Evolutionary conservation across 257 asterid species (phyloP).

Genomic region (Solanum gracilifrons): DNA sequence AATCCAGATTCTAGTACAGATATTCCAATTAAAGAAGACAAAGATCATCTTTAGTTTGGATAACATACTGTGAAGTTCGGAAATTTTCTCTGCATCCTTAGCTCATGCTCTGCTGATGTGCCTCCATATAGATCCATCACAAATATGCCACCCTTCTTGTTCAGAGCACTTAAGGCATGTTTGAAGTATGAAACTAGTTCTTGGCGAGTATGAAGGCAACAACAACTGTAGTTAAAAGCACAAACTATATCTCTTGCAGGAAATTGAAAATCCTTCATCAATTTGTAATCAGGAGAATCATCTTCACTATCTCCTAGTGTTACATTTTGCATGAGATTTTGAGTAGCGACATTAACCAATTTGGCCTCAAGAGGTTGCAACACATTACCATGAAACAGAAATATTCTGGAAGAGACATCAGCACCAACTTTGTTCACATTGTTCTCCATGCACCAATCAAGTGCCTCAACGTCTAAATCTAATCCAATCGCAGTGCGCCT

Average conservation of each 20-base stretch:
- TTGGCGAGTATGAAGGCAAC: conserved; percentile 83
- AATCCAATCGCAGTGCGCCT: conserved; percentile 91
- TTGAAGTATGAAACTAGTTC: conserved; percentile 77
- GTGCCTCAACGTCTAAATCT: conserved; percentile 86
- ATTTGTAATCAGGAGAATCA: conserved; percentile 14
- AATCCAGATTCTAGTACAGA: background rate
- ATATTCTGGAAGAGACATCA: conserved; percentile 54
- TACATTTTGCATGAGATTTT: conserved; percentile 19
- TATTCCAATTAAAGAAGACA: background rate
- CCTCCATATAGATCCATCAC: conserved; percentile 97
- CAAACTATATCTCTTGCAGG: conserved; percentile 89
- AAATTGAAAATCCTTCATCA: conserved; percentile 40
- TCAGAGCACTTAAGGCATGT: conserved; percentile 45
- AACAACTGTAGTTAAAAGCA: conserved; percentile 96
- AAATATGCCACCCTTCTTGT: conserved; percentile 72
- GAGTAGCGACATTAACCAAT: conserved; percentile 37
- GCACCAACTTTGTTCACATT: conserved; percentile 70
- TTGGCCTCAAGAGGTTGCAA: conserved; percentile 66
- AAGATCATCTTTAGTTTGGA: background rate
- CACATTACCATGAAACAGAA: conserved; percentile 83
- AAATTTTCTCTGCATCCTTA: conserved; percentile 80
- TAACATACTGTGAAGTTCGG: conserved; percentile 66
- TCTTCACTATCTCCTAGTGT: conserved; percentile 27
- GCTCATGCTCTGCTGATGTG: conserved; percentile 80
- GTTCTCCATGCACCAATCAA: conserved; percentile 75